phyloP scores from a whole-genome alignment of 495 filamentous ascomycete species.

The Endocarpon pusillum region DNA sequence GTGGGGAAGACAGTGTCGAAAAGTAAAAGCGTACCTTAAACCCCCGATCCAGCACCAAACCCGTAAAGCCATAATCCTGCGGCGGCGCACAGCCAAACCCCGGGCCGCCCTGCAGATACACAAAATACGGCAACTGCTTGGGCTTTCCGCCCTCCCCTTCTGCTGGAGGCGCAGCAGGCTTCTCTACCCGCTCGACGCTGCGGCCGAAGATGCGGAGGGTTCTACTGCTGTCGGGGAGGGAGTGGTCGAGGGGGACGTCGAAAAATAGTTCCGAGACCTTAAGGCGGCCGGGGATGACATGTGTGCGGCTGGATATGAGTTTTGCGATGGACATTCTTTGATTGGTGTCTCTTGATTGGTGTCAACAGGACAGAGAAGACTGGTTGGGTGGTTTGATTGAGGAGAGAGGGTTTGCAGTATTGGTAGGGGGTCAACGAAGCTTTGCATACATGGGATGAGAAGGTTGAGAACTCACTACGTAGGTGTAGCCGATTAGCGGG shows the following conservation, averaged over 20 bases:
- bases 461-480: too few relatives aligned
- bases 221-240: slow-evolving; percentile 41
- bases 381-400: too few relatives aligned
- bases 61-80: slow-evolving; percentile 49
- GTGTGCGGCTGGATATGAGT: slow-evolving; percentile 1
- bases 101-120: slow-evolving; percentile 59
- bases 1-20: too few relatives aligned
- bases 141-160: slow-evolving; percentile 25
- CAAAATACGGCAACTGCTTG: slow-evolving; percentile 42
- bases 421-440: too few relatives aligned
- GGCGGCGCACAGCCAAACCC: slow-evolving; percentile 59
- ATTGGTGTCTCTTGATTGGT: background rate
- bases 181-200: slow-evolving; percentile 45
- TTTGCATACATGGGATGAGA: too few relatives aligned
- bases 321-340: background rate
- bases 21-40: slow-evolving; percentile 33
- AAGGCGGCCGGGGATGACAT: slow-evolving; percentile 59
- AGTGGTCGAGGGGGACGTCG: slow-evolving; percentile 63
- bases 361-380: too few relatives aligned
- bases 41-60: slow-evolving; percentile 56
- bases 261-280: slow-evolving; percentile 69
- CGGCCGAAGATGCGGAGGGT: slow-evolving; percentile 60
- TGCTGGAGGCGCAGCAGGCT: slow-evolving; percentile 39
- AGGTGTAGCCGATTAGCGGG: too few relatives aligned
- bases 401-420: too few relatives aligned